Evolutionary conservation across 1,139 yeast species (phyloP).

Genomic region (Pneumocystis wakefieldiae): DNA sequence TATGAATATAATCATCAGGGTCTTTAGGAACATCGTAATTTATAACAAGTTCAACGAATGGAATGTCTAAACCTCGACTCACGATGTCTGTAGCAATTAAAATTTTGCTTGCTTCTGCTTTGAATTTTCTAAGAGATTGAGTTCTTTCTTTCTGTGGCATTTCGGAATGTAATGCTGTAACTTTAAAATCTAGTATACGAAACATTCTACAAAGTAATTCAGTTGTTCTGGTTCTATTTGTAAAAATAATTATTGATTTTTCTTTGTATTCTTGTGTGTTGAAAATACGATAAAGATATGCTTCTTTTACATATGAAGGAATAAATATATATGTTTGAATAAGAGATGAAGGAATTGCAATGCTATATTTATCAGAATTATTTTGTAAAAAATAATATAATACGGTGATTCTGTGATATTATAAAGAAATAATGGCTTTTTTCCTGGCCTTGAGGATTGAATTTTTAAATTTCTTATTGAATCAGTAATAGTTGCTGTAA

Average conservation of each 20-base stretch:
- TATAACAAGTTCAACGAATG: slow-evolving; percentile 72
- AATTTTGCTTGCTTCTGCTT: slow-evolving; percentile 87
- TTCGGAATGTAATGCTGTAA: slow-evolving; percentile 83
- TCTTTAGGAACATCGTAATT: slow-evolving; percentile 92
- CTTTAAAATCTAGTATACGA: slow-evolving; percentile 57
- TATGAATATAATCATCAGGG: slow-evolving; percentile 89
- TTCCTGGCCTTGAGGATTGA: slow-evolving; percentile 44
- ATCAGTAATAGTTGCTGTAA: slow-evolving; percentile 94
- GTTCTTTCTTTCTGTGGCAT: slow-evolving; percentile 89
- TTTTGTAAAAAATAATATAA: slow-evolving; percentile 1
- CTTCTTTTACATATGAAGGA: slow-evolving; percentile 83
- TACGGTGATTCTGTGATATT: slow-evolving; percentile 33
- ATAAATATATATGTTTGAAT: slow-evolving; percentile 38
- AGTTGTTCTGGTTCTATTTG: slow-evolving; percentile 78
- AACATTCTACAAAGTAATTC: slow-evolving; percentile 69
- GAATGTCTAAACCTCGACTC: slow-evolving; percentile 93
- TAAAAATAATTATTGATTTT: slow-evolving; percentile 70
- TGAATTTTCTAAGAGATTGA: slow-evolving; percentile 76
- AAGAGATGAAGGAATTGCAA: slow-evolving; percentile 68
- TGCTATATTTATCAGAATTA: slow-evolving; percentile 36
- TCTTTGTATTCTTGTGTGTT: slow-evolving; percentile 47
- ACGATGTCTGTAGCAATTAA: slow-evolving; percentile 93
- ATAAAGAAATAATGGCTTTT: slow-evolving; percentile 57
- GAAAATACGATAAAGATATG: slow-evolving; percentile 59
- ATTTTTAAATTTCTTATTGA: slow-evolving; percentile 71